Conservation (phyloP, 2,329 filamentous ascomycete genomes). For the Juglanconis juglandina region DNA sequence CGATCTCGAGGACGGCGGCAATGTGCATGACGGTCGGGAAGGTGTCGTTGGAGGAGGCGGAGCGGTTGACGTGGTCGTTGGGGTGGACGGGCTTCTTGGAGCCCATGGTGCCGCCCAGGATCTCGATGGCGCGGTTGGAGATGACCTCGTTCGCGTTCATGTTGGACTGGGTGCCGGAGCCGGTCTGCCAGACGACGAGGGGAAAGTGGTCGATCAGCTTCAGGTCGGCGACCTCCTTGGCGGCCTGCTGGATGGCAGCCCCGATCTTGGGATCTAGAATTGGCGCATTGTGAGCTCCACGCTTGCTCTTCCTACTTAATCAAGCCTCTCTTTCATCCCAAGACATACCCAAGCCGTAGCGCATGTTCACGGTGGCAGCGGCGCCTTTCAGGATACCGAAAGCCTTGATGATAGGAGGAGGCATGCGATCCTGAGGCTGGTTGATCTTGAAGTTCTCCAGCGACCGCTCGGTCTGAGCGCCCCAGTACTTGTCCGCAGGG, state of each 20-base stretch:
- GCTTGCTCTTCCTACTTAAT: not conserved
- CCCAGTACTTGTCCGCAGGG: conserved; percentile 92
- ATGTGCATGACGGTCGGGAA: conserved; percentile 99
- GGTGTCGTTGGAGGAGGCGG: conserved; percentile 96
- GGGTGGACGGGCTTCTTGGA: conserved; percentile 98
- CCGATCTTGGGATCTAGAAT: conserved; percentile 77
- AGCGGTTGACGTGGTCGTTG: conserved; percentile 99
- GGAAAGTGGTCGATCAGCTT: conserved; percentile 98
- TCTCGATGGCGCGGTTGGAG: conserved; percentile 97
- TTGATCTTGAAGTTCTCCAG: conserved; percentile 99
- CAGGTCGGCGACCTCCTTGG: conserved; percentile 85
- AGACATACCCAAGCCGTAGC: conserved; percentile 75
- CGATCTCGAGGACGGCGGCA: conserved; percentile 89
- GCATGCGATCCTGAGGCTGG: conserved; percentile 98
- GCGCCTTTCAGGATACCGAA: conserved; percentile 98
- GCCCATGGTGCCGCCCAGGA: conserved; percentile 89
- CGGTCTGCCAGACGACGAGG: conserved; percentile 98
- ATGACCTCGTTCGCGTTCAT: conserved; percentile 99
- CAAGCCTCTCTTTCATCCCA: not conserved
- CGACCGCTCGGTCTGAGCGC: conserved; percentile 93
- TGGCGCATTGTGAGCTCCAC: not conserved
- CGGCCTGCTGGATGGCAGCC: conserved; percentile 90
- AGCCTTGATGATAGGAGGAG: conserved; percentile 82
- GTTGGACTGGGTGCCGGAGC: conserved; percentile 97
- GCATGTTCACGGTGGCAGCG: conserved; percentile 92